Conservation (phyloP, 768 basidiomycete species). For the Termitomyces sp. region DNA sequence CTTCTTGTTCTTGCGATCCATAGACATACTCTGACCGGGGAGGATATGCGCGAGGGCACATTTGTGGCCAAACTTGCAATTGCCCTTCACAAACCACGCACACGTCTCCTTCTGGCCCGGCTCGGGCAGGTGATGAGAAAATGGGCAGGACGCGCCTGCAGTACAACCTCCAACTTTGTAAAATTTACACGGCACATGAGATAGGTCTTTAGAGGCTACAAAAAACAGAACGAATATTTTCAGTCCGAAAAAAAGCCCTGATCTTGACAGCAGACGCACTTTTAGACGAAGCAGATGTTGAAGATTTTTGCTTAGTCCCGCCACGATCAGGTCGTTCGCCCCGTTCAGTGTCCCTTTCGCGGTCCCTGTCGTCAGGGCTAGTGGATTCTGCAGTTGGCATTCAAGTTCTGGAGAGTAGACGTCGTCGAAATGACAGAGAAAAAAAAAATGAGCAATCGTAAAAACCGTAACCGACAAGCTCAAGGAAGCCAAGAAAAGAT, state of each 20-base stretch:
- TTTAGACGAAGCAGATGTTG: conserved; percentile 14
- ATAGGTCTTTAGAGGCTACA: conserved; percentile 68
- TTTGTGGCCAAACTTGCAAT: conserved; percentile 65
- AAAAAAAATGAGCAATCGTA: not conserved
- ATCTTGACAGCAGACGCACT: conserved; percentile 10
- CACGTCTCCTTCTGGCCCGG: conserved; percentile 80
- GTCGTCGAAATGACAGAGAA: not conserved
- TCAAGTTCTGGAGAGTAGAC: conserved; percentile 1
- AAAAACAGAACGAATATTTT: conserved; percentile 18
- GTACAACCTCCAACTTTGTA: conserved; percentile 93
- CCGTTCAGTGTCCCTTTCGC: conserved; percentile 16
- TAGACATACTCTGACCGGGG: conserved; percentile 90
- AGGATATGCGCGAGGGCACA: conserved; percentile 93
- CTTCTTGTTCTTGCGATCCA: conserved; percentile 98
- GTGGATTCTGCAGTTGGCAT: conserved; percentile 17
- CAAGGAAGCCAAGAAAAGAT: conserved; percentile 26
- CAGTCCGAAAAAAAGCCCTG: not conserved
- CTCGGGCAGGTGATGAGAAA: conserved; percentile 75
- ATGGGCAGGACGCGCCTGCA: conserved; percentile 91
- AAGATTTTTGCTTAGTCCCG: conserved; percentile 14
- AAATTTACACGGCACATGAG: conserved; percentile 98
- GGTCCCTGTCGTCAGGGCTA: conserved; percentile 17
- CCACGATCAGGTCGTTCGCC: conserved; percentile 15
- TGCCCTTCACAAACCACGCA: conserved; percentile 92
- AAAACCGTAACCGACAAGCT: conserved; percentile 5